Conservation (phyloP, 495 filamentous ascomycete species). For the Oleoguttula mirabilis region DNA sequence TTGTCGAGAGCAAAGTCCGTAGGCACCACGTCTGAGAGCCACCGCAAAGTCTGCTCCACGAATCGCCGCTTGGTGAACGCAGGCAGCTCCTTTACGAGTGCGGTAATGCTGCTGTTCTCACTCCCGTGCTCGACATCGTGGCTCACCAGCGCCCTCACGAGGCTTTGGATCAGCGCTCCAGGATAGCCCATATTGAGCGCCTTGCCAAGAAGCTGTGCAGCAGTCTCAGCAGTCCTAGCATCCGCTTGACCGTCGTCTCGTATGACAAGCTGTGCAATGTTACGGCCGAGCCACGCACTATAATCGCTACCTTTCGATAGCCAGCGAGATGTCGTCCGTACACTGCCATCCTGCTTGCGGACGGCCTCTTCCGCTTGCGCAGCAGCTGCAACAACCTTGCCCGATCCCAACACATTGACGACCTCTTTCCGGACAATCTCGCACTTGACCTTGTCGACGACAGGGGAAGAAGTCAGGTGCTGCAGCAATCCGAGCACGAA, state of each 20-base stretch:
- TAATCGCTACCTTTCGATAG: constrained; percentile 53
- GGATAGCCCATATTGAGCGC: constrained; percentile 61
- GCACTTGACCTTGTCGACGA: constrained; percentile 30
- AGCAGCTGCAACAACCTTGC: constrained; percentile 56
- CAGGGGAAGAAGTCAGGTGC: too few species aligned
- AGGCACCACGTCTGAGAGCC: constrained; percentile 5
- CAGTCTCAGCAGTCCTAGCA: constrained; percentile 30
- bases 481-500: constrained; percentile 40
- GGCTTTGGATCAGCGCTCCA: constrained; percentile 45
- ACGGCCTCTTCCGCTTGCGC: constrained; percentile 61
- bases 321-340: constrained; percentile 38
- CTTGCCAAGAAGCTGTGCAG: constrained; percentile 51
- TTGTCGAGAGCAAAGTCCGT: too few species aligned
- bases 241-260: constrained; percentile 27
- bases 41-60: constrained; percentile 10
- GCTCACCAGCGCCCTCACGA: too few species aligned
- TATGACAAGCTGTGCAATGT: constrained; percentile 40
- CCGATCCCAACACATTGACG: constrained; percentile 51
- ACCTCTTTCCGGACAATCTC: constrained; percentile 55
- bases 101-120: too few species aligned
- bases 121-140: too few species aligned
- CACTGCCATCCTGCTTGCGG: constrained; percentile 23
- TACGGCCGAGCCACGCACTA: constrained; percentile 64
- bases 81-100: constrained; percentile 1
- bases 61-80: constrained; percentile 6